A percentile compares a stretch with the other conserved stretches of the same genome.
Conservation (phyloP, 164 flowering plant species). For the Berberis thunbergii region DNA sequence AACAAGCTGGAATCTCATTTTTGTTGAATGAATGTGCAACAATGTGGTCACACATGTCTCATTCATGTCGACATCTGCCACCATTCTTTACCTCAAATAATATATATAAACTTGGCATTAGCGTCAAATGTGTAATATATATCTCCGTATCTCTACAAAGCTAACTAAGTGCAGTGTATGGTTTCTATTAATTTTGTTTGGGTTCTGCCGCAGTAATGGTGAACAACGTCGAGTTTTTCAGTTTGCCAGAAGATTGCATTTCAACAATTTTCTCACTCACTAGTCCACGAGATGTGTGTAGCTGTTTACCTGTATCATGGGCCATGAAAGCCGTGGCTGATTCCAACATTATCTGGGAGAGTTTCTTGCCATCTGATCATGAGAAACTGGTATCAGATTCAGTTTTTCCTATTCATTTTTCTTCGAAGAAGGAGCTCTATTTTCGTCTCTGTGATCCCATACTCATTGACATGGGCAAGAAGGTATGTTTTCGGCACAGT, state of each 20-base stretch:
- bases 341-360: slow-evolving; percentile 32
- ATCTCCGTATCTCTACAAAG: too few species aligned
- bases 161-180: too few species aligned
- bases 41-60: too few species aligned
- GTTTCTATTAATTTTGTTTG: too few species aligned
- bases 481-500: too few species aligned
- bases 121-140: too few species aligned
- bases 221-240: background rate
- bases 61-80: too few species aligned
- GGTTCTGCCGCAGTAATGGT: too few species aligned
- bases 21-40: too few species aligned
- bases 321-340: slow-evolving; percentile 16
- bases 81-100: too few species aligned
- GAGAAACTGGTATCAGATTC: slow-evolving; percentile 11
- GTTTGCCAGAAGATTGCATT: slow-evolving; percentile 30
- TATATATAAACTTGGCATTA: too few species aligned
- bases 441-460: slow-evolving; percentile 14
- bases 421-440: slow-evolving; percentile 32
- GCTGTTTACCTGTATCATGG: slow-evolving; percentile 18
- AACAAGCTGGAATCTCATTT: too few species aligned
- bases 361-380: slow-evolving; percentile 30
- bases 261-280: slow-evolving; percentile 25
- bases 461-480: slow-evolving; percentile 20
- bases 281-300: slow-evolving; percentile 26
- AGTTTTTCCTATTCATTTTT: slow-evolving; percentile 1